Percentiles rank a stretch among this genome's conserved stretches.
Conservation (phyloP, 1,284 basidiomycete genomes). For the Austroboletus rostrupii region DNA sequence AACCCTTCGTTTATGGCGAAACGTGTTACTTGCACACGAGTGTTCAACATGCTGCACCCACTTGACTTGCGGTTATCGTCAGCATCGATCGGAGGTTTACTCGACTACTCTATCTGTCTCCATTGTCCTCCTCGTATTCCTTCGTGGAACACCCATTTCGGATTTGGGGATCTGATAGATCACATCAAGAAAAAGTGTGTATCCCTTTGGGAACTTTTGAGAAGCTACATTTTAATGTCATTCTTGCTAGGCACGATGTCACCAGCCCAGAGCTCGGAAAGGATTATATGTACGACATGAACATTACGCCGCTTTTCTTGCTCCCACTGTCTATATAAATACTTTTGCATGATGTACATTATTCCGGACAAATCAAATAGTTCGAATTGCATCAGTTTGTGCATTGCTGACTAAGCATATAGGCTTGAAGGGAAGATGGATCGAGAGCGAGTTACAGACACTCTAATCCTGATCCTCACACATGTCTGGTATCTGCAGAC, state of each 20-base stretch:
- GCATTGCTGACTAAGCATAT: constrained; percentile 26
- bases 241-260: constrained; percentile 18
- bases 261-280: constrained; percentile 16
- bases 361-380: not conserved
- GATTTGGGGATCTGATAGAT: constrained; percentile 14
- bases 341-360: not conserved
- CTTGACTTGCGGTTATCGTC: not conserved
- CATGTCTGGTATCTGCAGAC: constrained; percentile 82
- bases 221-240: not conserved
- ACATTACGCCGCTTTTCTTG: constrained; percentile 19
- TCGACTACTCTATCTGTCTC: constrained; percentile 23
- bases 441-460: not conserved
- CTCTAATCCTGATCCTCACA: constrained; percentile 4
- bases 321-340: too few relatives aligned
- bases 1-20: constrained; percentile 13
- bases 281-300: constrained; percentile 21
- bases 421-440: not conserved
- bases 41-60: not conserved
- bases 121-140: constrained; percentile 26
- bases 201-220: not conserved
- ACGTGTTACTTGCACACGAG: not conserved
- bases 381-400: not conserved
- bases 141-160: constrained; percentile 26
- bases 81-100: constrained; percentile 2
- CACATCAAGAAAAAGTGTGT: constrained; percentile 23